Base-by-base conservation (phyloP, 345 rosid genomes). In the Populus ilicifolia region DNA sequence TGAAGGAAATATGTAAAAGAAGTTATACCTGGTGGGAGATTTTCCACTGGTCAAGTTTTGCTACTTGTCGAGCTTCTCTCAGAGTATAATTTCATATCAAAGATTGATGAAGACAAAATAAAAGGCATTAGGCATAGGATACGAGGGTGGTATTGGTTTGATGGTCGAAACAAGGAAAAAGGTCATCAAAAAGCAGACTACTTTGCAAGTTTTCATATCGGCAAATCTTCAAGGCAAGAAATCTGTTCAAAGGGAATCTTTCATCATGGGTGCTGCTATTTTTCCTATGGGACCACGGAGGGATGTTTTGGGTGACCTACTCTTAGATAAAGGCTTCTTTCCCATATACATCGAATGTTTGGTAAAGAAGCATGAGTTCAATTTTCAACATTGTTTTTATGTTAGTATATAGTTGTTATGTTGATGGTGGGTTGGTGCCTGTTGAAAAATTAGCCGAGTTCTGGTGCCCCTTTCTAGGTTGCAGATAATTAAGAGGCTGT, bases 371-470 rank as follows among this genome's bases (percentile, higher is more conserved):
- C 71, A 21, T 43, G 48, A 14, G 13, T 25, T 23, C 16, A 29
- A 52, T 70, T 70, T 44, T 50, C 27, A 41, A n/a, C 25, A n/a
- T 25, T 72, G 14, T 56, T 36, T 36, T 20, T 54, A 6, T 17
- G 39, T 30, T 54, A 36, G 7, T 72, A 25, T 30, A 38, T 23
- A 72, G 16, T n/a, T 56, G 75, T 56, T 72, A 35, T 70, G 17
- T 16, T 59, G 67, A 44, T 56, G 67, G 75, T 36, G 67, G 50
- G 75, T 72, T 62, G 75, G 33, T 59, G 52, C 27, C 20, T 43
- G 54, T 59, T 27, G 76, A 41, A 73, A 73, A 73, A 25, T 23
- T 61, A 17, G 68, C 50, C 2, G 12, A 27, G 67, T 27, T 38
- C 54, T 62, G 25, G 27, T 23, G 1, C 7, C 39, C 11, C 35